Conservation (phyloP, 495 filamentous ascomycete genomes). For the Penicillium cosmopolitanum region DNA sequence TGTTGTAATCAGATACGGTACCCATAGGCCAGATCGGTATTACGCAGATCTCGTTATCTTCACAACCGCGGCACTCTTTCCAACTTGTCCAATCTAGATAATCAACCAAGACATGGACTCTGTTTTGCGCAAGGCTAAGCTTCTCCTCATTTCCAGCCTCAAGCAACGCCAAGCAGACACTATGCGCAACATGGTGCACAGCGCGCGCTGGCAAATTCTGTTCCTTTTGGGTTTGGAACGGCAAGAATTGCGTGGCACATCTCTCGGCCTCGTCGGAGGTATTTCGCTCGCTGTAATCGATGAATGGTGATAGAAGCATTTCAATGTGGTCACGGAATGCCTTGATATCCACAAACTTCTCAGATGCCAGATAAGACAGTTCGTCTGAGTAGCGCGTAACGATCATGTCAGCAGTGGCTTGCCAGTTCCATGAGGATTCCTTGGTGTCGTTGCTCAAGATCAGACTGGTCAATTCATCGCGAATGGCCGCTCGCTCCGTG, state of each 20-base stretch:
- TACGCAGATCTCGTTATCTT: constrained; percentile 63
- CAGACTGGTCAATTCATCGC: constrained; percentile 42
- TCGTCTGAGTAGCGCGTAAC: constrained; percentile 58
- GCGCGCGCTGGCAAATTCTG: constrained; percentile 39
- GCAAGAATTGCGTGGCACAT: constrained; percentile 55
- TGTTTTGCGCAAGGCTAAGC: constrained; percentile 25
- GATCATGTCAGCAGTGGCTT: constrained; percentile 63
- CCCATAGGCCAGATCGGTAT: constrained; percentile 70
- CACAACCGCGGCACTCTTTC: constrained; percentile 61
- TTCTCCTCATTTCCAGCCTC: constrained; percentile 35
- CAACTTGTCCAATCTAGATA: constrained; percentile 64
- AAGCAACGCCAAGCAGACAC: constrained; percentile 56
- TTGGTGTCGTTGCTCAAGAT: constrained; percentile 32
- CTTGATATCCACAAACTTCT: constrained; percentile 33
- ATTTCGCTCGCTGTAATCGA: constrained; percentile 49
- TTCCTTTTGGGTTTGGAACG: constrained; percentile 12
- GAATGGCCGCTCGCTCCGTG: constrained; percentile 44
- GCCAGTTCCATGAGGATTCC: constrained; percentile 55
- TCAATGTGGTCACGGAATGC: constrained; percentile 50
- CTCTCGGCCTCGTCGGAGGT: constrained; percentile 39
- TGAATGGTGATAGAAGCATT: constrained; percentile 50
- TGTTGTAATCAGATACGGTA: constrained; percentile 52
- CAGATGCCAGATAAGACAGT: constrained; percentile 51
- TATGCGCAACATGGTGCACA: constrained; percentile 48
- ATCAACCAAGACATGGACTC: constrained; percentile 45